Evolutionary conservation across 164 flowering plant genomes (phyloP).

Genomic region (Tetracentron sinense): DNA sequence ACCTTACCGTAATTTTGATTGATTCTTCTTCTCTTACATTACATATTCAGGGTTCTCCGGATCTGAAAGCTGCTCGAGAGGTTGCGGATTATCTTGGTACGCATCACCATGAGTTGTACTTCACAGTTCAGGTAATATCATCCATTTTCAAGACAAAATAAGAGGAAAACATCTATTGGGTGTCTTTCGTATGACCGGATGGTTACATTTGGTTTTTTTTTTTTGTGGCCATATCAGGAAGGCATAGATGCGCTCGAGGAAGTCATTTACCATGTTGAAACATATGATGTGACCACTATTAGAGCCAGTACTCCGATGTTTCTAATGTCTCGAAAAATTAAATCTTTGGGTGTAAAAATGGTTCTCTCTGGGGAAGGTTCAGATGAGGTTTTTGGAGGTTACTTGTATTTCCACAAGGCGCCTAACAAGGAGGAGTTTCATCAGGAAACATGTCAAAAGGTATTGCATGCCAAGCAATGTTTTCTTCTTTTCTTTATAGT

Average conservation of each 20-base stretch:
- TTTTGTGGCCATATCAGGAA: conserved; percentile 59
- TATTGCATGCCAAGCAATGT: conserved; percentile 16
- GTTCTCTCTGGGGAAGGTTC: conserved; percentile 97
- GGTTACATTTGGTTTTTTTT: not conserved
- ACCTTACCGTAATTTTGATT: not conserved
- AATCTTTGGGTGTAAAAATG: conserved; percentile 94
- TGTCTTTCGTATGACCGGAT: not conserved
- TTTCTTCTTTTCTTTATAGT: not conserved
- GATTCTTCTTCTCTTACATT: not conserved
- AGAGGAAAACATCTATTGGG: not conserved
- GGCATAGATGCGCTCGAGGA: conserved; percentile 95
- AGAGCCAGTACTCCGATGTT: conserved; percentile 99
- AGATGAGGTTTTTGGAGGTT: conserved; percentile 93
- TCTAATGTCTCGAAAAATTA: conserved; percentile 93
- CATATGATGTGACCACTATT: conserved; percentile 94
- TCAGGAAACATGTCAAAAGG: conserved; percentile 84
- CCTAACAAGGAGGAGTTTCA: conserved; percentile 93
- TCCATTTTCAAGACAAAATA: not conserved
- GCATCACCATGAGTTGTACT: conserved; percentile 87
- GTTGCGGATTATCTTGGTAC: conserved; percentile 88
- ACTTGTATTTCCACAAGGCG: conserved; percentile 91
- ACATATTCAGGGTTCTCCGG: conserved; percentile 82
- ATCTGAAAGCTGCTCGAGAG: conserved; percentile 86
- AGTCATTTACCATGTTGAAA: conserved; percentile 89
- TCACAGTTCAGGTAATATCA: conserved; percentile 77